Percentiles rank a stretch among this genome's conserved stretches.
Conservation (phyloP, 352 stramenopile genomes). For the Thraustochytrium sp. region DNA sequence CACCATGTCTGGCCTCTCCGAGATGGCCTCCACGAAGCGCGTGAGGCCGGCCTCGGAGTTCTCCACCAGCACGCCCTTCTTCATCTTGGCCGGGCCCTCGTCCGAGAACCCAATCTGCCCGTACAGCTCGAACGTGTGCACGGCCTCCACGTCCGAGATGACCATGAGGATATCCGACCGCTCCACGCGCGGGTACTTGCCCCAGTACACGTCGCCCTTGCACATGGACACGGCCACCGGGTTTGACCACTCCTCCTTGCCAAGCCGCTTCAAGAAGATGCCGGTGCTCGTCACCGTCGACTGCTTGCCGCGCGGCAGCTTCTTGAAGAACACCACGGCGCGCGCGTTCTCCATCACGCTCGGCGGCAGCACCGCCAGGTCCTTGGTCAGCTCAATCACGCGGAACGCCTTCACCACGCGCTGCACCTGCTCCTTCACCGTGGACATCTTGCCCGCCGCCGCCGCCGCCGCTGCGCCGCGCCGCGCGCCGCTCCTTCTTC, state of each 20-base stretch:
- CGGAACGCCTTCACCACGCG: neutral
- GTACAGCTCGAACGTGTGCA: slow-evolving; percentile 3
- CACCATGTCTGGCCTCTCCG: slow-evolving; percentile 4
- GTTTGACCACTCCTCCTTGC: slow-evolving; percentile 15
- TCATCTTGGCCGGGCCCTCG: neutral
- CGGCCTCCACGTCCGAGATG: neutral
- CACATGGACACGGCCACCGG: neutral
- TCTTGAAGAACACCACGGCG: slow-evolving; percentile 25
- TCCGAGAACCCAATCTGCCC: slow-evolving; percentile 25
- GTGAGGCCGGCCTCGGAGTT: neutral
- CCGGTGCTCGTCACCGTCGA: neutral
- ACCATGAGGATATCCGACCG: neutral
- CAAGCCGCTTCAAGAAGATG: neutral
- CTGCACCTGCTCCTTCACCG: slow-evolving; percentile 25
- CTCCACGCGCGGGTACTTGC: neutral
- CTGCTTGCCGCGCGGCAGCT: neutral
- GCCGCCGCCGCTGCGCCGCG: neutral
- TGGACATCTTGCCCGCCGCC: slow-evolving; percentile 19
- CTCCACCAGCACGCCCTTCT: slow-evolving; percentile 22
- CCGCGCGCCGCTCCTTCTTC: too few relatives aligned
- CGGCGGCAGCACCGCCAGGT: neutral
- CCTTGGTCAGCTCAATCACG: neutral
- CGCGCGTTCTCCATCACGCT: neutral
- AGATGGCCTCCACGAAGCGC: neutral
- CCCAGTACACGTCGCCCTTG: slow-evolving; percentile 36